Percentiles rank a stretch among this genome's conserved stretches.
phyloP scores from a whole-genome alignment of 1,284 basidiomycete species.

The Mycosarcoma mackinlayi region DNA sequence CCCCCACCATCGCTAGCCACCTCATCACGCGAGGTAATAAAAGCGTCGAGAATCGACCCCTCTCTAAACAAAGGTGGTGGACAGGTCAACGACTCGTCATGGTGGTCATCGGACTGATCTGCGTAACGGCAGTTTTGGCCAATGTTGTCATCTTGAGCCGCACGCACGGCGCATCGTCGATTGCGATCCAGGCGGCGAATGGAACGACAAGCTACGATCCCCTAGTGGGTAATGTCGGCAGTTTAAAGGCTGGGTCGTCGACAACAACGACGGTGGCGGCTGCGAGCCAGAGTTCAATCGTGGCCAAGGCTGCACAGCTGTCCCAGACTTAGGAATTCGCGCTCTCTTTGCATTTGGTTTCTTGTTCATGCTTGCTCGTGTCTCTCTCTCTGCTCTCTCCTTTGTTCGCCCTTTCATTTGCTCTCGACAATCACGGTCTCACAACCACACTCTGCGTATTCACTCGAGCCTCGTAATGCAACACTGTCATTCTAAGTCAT shows the following conservation, averaged over 20 bases:
- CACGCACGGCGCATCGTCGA: no score
- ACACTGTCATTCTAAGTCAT: no score
- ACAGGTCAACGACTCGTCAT: background rate
- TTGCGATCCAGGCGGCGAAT: background rate
- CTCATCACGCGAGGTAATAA: slow-evolving; percentile 7
- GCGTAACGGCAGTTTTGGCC: background rate
- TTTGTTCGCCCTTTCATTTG: background rate
- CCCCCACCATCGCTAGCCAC: slow-evolving; percentile 6
- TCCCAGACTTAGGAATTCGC: slow-evolving; percentile 13
- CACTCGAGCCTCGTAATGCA: background rate
- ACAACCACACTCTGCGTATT: background rate
- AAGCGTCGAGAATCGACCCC: slow-evolving; percentile 28
- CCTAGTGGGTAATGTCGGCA: background rate
- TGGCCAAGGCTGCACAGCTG: slow-evolving; percentile 23
- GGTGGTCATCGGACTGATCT: background rate
- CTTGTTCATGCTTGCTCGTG: background rate
- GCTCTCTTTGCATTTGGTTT: background rate
- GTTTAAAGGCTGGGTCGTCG: background rate
- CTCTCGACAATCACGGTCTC: background rate
- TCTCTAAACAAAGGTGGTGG: background rate
- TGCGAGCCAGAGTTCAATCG: slow-evolving; percentile 1
- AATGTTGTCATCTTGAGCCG: background rate
- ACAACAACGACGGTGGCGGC: no score
- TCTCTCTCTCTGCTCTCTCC: background rate
- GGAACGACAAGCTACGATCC: background rate